phyloP scores from a whole-genome alignment of 495 filamentous ascomycete genomes.

The Penicillium psychrofluorescens region DNA sequence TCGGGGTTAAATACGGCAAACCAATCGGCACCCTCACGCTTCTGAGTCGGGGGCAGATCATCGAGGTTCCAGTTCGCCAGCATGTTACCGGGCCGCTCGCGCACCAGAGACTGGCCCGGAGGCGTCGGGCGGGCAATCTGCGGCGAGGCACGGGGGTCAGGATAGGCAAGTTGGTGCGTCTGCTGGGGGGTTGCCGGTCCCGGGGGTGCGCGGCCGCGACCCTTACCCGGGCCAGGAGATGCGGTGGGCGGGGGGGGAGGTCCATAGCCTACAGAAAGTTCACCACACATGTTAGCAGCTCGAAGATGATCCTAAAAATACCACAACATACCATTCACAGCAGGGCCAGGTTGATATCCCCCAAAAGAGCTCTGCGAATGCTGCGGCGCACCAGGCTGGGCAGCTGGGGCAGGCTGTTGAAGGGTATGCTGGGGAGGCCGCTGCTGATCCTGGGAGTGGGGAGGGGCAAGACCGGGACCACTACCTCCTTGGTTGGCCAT shows the following conservation, averaged over 20 bases:
- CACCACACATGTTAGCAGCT: conserved; percentile 20
- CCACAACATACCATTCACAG: conserved; percentile 57
- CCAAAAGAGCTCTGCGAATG: conserved; percentile 50
- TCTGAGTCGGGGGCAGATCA: conserved; percentile 70
- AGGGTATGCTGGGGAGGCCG: conserved; percentile 49
- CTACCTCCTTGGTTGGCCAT: conserved; percentile 87
- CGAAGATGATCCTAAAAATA: conserved; percentile 9
- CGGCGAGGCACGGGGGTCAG: conserved; percentile 75
- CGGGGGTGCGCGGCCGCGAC: conserved; percentile 48
- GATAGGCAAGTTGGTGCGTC: conserved; percentile 67
- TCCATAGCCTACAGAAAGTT: conserved; percentile 43
- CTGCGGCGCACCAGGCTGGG: conserved; percentile 58
- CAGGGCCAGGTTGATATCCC: conserved; percentile 55
- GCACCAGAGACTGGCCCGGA: conserved; percentile 47
- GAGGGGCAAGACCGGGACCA: conserved; percentile 82
- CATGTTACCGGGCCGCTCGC: conserved; percentile 62
- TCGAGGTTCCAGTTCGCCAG: conserved; percentile 85
- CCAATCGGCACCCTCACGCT: conserved; percentile 80
- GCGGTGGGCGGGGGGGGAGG: conserved; percentile 75
- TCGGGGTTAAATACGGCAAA: conserved; percentile 85
- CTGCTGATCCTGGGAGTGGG: conserved; percentile 59
- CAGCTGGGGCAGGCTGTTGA: conserved; percentile 51
- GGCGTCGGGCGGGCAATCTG: conserved; percentile 79
- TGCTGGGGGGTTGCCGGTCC: conserved; percentile 89
- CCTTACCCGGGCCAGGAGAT: conserved; percentile 76